phyloP scores from a whole-genome alignment of 257 asterid genomes.

The Parsonsia alboflavescens region DNA sequence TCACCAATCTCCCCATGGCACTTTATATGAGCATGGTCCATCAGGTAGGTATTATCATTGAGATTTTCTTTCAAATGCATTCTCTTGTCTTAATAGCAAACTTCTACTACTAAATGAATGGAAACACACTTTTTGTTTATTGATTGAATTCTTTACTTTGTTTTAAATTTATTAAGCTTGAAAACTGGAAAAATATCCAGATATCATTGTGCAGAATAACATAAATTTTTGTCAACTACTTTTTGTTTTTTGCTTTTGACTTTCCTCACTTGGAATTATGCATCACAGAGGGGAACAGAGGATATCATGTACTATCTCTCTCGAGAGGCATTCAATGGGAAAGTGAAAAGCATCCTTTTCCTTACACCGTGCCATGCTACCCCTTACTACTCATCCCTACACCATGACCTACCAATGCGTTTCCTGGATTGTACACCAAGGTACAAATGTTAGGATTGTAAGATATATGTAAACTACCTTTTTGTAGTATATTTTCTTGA shows the following conservation, averaged over 20 bases:
- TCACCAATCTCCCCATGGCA: constrained; percentile 89
- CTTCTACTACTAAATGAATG: not conserved
- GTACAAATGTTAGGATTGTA: constrained; percentile 25
- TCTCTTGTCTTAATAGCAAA: not conserved
- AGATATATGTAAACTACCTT: not conserved
- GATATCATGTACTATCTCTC: constrained; percentile 85
- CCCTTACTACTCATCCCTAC: constrained; percentile 91
- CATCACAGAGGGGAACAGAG: constrained; percentile 85
- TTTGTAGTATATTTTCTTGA: not conserved
- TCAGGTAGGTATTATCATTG: constrained; percentile 80
- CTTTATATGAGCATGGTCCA: constrained; percentile 88
- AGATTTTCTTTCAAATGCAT: not conserved
- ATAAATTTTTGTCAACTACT: constrained; percentile 1
- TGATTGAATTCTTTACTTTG: not conserved
- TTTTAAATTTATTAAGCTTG: not conserved
- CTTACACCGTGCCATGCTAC: constrained; percentile 94
- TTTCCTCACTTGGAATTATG: constrained; percentile 12
- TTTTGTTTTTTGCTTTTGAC: constrained; percentile 8
- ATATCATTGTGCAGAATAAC: not conserved
- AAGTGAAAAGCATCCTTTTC: constrained; percentile 62
- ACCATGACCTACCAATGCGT: constrained; percentile 69
- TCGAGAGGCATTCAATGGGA: constrained; percentile 47
- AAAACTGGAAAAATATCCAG: not conserved
- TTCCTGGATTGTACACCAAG: constrained; percentile 97
- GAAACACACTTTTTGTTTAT: not conserved